Conservation (phyloP, 352 stramenopile genomes). For the Phytopythium kandeliae region DNA sequence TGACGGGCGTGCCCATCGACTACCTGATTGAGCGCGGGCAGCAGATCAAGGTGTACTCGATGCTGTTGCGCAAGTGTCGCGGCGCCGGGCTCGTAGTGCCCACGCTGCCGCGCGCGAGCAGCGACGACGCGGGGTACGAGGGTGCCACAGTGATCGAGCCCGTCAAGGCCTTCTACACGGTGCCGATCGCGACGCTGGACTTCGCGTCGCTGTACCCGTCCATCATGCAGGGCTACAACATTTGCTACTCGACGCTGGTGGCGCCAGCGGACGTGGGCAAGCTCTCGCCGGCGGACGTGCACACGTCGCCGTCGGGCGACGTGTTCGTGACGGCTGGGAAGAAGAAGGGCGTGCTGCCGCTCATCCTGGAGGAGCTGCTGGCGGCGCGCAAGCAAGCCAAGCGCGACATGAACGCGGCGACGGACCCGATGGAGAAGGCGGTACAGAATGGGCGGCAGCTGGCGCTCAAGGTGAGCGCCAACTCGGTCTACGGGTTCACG, state of each 20-base stretch:
- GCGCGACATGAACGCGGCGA: conserved; percentile 99
- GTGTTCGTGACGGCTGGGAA: conserved; percentile 93
- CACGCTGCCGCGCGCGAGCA: conserved; percentile 88
- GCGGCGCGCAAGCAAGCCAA: conserved; percentile 97
- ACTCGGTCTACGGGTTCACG: conserved; percentile 99
- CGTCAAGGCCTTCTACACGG: conserved; percentile 98
- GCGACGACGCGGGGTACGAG: conserved; percentile 92
- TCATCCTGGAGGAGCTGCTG: conserved; percentile 98
- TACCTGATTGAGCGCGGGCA: conserved; percentile 98
- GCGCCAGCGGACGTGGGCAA: conserved; percentile 59
- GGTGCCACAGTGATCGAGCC: conserved; percentile 99
- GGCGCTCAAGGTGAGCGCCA: conserved; percentile 96
- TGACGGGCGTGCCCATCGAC: conserved; percentile 97
- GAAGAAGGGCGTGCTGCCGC: conserved; percentile 98
- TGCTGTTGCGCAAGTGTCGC: conserved; percentile 97
- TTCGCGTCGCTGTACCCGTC: conserved; percentile 99
- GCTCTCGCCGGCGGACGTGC: conserved; percentile 66
- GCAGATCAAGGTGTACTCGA: conserved; percentile 99
- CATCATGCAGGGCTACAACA: conserved; percentile 99
- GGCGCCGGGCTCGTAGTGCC: conserved; percentile 94
- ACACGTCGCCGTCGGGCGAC: conserved; percentile 94
- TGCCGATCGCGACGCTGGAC: conserved; percentile 99
- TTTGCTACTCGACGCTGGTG: conserved; percentile 99
- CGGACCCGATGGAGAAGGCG: conserved; percentile 97
- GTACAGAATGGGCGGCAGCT: conserved; percentile 99